These are phyloP conservation scores for Thelonectria rubi DNA, from an alignment of 2,329 filamentous ascomycete species.

Conservation along the genomic window DNA sequence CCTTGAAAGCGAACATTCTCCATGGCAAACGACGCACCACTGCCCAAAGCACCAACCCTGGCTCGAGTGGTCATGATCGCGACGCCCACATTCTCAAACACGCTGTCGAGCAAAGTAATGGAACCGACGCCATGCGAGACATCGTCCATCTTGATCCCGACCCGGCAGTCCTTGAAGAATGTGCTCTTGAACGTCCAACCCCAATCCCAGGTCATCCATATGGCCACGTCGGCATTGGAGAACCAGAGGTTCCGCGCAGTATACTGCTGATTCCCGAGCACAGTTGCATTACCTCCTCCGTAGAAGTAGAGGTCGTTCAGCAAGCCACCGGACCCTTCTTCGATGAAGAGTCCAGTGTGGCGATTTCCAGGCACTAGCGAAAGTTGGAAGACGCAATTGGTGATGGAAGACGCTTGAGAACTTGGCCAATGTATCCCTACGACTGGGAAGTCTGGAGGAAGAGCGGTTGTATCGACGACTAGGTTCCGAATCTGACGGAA, in stretches of 20 bases:
- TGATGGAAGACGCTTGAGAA: conserved; percentile 68
- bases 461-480: conserved; percentile 62
- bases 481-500: conserved; percentile 68
- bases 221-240: conserved; percentile 70
- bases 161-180: conserved; percentile 67
- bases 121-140: conserved; percentile 71
- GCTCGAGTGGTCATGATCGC: conserved; percentile 71
- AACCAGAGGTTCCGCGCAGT: conserved; percentile 75
- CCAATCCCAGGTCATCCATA: conserved; percentile 81
- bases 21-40: conserved; percentile 56
- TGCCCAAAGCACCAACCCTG: conserved; percentile 44
- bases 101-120: conserved; percentile 78
- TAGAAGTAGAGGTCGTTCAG: conserved; percentile 76
- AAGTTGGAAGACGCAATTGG: conserved; percentile 66
- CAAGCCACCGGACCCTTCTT: conserved; percentile 72
- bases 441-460: conserved; percentile 55
- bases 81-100: conserved; percentile 70
- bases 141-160: conserved; percentile 73
- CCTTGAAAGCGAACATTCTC: conserved; percentile 57
- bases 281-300: conserved; percentile 69
- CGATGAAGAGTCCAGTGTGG: conserved; percentile 69
- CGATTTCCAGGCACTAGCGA: conserved; percentile 56
- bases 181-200: conserved; percentile 77
- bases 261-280: conserved; percentile 74
- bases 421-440: conserved; percentile 74